Evolutionary conservation across 2,329 filamentous ascomycete species (phyloP), one percentile per base, ranked within the genome.

Genomic region (Fusarium redolens): DNA sequence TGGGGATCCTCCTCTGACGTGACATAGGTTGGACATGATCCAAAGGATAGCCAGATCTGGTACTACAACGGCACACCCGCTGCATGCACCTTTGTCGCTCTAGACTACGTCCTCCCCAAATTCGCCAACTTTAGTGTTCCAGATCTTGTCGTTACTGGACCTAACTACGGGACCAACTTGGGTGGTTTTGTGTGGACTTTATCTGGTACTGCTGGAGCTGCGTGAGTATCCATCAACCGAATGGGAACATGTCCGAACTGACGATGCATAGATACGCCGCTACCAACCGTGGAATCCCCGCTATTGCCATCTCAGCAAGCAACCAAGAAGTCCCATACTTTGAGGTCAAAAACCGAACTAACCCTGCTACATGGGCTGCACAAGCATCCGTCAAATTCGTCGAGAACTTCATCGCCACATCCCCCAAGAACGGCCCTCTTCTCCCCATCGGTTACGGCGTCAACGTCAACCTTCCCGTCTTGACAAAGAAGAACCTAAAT

Each of bases 1-100:
- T 5, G 3, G 2, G 18, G 11, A 11, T 5, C 3, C 3, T 1
- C 13, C 20, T 40, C 54, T 68, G 7, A 65, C n/a, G 7, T 11
- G 10, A 7, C 14, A 13, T 48, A 79, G 78, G 65, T 80, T 28
- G 88, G 89, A 50, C 81, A 79, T 20, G 87, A 89, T 71, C 87
- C 86, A 17, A 76, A 78, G 25, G 86, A 90, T 63, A 81, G 81
- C 58, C 83, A 88, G 67, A 88, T 90, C 70, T 90, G 86, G 86
- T 90, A 90, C 75, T 90, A 89, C 79, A 88, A 90, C 59, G 88
- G 88, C 28, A 90, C 88, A 1, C 87, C 88, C 0, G 86, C 86
- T 0, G 85, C 87, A 1, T 87, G 86, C 72, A 87, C 86, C 3
- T 86, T 89, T 64, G 86, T 90, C 9, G 87, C 84, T 4, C 82